These are phyloP conservation scores for Cryptococcus sp. DNA, from an alignment of 1,284 basidiomycete species.

Conservation along the genomic window DNA sequence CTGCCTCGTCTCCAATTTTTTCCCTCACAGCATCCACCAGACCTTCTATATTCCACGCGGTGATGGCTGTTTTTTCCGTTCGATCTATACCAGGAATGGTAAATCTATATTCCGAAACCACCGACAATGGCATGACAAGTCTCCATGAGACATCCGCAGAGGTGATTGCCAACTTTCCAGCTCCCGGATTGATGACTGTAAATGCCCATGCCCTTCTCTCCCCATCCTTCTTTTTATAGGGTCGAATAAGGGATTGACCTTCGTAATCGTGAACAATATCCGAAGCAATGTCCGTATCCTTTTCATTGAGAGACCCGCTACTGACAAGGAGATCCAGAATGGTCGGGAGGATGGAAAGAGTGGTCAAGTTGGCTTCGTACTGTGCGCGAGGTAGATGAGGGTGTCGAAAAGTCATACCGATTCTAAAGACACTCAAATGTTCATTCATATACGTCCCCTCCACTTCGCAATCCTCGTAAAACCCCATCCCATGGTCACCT, in stretches of 20 bases:
- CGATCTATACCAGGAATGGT: background rate
- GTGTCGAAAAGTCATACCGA: constrained; percentile 1
- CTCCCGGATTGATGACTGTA: constrained; percentile 7
- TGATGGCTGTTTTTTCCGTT: background rate
- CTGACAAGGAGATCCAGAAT: constrained; percentile 7
- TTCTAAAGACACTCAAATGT: background rate
- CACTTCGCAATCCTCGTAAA: constrained; percentile 4
- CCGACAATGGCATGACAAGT: constrained; percentile 2
- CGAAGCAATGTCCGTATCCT: background rate
- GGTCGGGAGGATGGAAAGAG: constrained; percentile 2
- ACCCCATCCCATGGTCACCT: constrained; percentile 5
- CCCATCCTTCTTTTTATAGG: background rate
- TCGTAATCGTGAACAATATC: constrained; percentile 7
- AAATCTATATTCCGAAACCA: background rate
- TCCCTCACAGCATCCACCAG: background rate
- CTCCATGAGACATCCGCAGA: constrained; percentile 1
- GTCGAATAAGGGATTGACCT: constrained; percentile 7
- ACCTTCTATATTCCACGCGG: background rate
- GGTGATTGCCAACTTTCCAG: background rate
- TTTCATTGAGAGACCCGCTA: background rate
- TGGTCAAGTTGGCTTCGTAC: background rate
- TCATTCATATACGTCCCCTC: constrained; percentile 6
- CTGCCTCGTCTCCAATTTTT: constrained; percentile 2
- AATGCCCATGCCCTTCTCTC: constrained; percentile 1
- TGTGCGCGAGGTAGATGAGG: background rate